Conservation (phyloP, 208 protist species). For the Leptomonas pyrrhocoris region DNA sequence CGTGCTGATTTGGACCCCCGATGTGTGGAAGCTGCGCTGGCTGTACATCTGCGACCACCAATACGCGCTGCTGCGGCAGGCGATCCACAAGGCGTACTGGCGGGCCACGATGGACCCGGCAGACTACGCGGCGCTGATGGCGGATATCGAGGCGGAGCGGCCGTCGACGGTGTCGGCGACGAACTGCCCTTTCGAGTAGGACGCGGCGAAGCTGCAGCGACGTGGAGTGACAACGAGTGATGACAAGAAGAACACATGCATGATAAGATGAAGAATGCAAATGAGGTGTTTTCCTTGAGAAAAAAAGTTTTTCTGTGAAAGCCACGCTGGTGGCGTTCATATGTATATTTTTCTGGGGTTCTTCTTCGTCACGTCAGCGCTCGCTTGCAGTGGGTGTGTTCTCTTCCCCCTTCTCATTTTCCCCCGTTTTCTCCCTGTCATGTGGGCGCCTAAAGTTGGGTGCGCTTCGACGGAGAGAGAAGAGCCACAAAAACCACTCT, state of each 20-base stretch:
- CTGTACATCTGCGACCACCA: slow-evolving; percentile 74
- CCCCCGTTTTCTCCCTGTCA: too few species aligned
- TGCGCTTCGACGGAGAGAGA: too few species aligned
- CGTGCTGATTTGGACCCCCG: slow-evolving; percentile 73
- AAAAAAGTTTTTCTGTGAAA: too few species aligned
- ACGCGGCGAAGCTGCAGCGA: not conserved
- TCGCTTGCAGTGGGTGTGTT: too few species aligned
- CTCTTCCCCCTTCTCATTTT: too few species aligned
- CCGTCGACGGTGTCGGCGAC: slow-evolving; percentile 49
- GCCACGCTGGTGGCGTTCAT: too few species aligned
- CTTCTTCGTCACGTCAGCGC: too few species aligned
- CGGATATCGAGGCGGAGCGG: slow-evolving; percentile 49
- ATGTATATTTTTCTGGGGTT: too few species aligned
- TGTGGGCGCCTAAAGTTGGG: too few species aligned
- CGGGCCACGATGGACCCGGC: slow-evolving; percentile 66
- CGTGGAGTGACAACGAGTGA: too few species aligned
- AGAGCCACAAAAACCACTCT: too few species aligned
- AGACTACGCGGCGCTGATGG: slow-evolving; percentile 62
- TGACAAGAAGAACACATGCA: too few species aligned
- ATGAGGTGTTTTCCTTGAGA: not conserved
- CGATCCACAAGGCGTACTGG: slow-evolving; percentile 82
- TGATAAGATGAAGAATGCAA: not conserved
- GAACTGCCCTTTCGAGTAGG: slow-evolving; percentile 66
- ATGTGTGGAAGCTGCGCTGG: slow-evolving; percentile 85
- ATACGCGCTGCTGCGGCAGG: slow-evolving; percentile 65